Conservation (phyloP, 768 basidiomycete genomes). For the Psilocybe sp. region DNA sequence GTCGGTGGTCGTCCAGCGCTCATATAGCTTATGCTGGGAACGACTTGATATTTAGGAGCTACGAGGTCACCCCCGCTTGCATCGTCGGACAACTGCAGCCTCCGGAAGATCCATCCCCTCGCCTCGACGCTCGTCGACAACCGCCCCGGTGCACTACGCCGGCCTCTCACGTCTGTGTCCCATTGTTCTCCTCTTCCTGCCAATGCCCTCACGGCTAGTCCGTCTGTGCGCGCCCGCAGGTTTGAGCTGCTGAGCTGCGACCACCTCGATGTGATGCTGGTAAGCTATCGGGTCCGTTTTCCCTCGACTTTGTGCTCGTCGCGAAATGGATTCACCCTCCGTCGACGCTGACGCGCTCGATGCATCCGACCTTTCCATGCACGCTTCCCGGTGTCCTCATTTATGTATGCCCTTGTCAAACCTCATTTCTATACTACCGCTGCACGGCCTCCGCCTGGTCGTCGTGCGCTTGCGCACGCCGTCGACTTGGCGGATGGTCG, state of each 20-base stretch:
- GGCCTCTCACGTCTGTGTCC: background rate
- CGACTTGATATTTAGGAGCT: slow-evolving; percentile 12
- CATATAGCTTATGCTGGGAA: slow-evolving; percentile 7
- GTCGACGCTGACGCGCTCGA: slow-evolving; percentile 18
- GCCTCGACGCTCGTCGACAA: no score
- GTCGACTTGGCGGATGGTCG: slow-evolving; percentile 5
- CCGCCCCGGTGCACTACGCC: no score
- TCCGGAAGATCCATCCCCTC: no score
- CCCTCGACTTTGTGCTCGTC: no score
- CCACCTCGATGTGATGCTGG: background rate
- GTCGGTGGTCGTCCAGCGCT: slow-evolving; percentile 15
- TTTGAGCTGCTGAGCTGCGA: slow-evolving; percentile 16
- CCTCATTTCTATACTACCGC: background rate
- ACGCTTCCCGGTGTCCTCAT: background rate
- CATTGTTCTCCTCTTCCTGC: slow-evolving; percentile 14
- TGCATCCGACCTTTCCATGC: slow-evolving; percentile 11
- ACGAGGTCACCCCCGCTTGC: no score
- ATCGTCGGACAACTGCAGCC: no score
- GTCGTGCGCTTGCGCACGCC: slow-evolving; percentile 16
- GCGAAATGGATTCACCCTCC: slow-evolving; percentile 3
- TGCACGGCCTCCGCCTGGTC: background rate
- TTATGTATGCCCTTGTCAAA: slow-evolving; percentile 6
- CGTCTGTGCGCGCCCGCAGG: slow-evolving; percentile 16
- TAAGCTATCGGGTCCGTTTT: no score
- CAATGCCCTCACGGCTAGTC: slow-evolving; percentile 22